A percentile compares a stretch with the other conserved stretches of the same genome.
Evolutionary conservation across 331 rosid genomes (phyloP).

Genomic region (Pyracantha coccinea): DNA sequence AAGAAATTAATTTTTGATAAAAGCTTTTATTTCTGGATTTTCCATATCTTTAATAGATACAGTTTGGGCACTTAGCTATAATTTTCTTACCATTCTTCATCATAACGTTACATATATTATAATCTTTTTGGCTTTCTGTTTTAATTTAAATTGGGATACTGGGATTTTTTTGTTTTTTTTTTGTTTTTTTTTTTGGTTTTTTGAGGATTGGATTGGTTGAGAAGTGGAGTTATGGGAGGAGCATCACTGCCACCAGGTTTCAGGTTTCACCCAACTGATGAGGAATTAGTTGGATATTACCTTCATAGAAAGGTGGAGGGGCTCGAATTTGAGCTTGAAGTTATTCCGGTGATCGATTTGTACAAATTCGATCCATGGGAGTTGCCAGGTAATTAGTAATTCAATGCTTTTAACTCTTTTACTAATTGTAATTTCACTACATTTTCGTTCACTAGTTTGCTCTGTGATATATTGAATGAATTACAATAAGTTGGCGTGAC

Average conservation of each 20-base stretch:
- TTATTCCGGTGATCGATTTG: slow-evolving; percentile 73
- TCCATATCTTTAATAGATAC: slow-evolving; percentile 57
- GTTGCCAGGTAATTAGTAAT: slow-evolving; percentile 61
- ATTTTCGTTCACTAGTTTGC: background rate
- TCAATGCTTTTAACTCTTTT: background rate
- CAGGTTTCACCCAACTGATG: slow-evolving; percentile 91
- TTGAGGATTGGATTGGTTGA: too few species aligned
- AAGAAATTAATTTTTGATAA: slow-evolving; percentile 45
- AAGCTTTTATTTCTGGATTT: slow-evolving; percentile 80
- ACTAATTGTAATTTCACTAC: background rate
- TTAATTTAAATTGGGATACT: background rate
- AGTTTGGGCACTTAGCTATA: slow-evolving; percentile 36
- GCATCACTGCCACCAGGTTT: slow-evolving; percentile 87
- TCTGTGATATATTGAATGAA: background rate
- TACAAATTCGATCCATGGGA: slow-evolving; percentile 96
- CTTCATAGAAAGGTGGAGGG: slow-evolving; percentile 79
- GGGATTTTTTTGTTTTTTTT: background rate
- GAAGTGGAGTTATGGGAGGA: slow-evolving; percentile 42
- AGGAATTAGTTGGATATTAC: slow-evolving; percentile 78
- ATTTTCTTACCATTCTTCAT: background rate
- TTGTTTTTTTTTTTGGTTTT: too few species aligned
- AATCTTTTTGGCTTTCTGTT: background rate
- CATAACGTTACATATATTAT: background rate
- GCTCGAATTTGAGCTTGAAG: slow-evolving; percentile 83
- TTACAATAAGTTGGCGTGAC: background rate